phyloP scores from a whole-genome alignment of 2,329 filamentous ascomycete species.

The Calonectria honghensis region DNA sequence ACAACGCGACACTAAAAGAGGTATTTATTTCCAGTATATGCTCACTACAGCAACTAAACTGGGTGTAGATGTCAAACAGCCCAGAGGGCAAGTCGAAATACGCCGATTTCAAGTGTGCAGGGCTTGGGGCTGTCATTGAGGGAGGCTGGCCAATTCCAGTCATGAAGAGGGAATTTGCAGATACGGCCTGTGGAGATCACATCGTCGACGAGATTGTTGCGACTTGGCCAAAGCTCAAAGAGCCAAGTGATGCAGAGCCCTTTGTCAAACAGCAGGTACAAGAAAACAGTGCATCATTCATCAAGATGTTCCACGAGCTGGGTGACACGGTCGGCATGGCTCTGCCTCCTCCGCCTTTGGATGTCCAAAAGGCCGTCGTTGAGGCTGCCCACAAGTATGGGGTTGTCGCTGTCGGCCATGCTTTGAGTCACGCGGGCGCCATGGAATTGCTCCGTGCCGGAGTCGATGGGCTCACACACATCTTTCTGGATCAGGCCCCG shows the following conservation, averaged over 20 bases:
- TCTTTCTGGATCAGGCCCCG: slow-evolving; percentile 4
- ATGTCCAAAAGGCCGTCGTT: slow-evolving; percentile 8
- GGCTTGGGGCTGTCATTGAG: slow-evolving; percentile 16
- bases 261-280: slow-evolving; percentile 15
- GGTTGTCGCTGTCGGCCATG: slow-evolving; percentile 1
- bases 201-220: slow-evolving; percentile 13
- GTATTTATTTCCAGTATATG: background rate
- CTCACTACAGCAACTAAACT: background rate
- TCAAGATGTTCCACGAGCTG: slow-evolving; percentile 21
- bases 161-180: slow-evolving; percentile 1
- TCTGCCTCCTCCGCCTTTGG: background rate
- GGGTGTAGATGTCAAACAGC: background rate
- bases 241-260: slow-evolving; percentile 10
- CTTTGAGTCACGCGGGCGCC: background rate
- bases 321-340: slow-evolving; percentile 14
- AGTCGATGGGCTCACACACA: slow-evolving; percentile 9
- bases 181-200: slow-evolving; percentile 6
- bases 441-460: slow-evolving; percentile 6
- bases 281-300: slow-evolving; percentile 15
- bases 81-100: background rate
- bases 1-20: slow-evolving; percentile 4
- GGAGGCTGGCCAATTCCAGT: slow-evolving; percentile 12
- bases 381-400: slow-evolving; percentile 4
- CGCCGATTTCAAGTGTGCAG: slow-evolving; percentile 14
- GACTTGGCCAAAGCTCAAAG: slow-evolving; percentile 5